A percentile compares a stretch with the other conserved stretches of the same genome.
Evolutionary conservation across 2,329 filamentous ascomycete species (phyloP).

Genomic region (Bipolaris bicolor): DNA sequence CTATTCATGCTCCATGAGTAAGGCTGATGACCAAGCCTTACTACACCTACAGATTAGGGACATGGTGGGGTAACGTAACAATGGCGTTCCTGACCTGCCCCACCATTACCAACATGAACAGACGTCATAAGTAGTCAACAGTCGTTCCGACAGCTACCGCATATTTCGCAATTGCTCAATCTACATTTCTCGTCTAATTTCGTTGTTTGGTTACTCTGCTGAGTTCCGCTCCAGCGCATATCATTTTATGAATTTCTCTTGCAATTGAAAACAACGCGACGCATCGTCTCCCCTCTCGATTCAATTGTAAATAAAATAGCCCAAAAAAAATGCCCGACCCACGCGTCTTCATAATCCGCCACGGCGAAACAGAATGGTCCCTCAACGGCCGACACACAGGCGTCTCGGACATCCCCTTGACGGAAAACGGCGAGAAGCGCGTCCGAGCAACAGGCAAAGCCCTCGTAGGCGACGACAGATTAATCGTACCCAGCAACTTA

Average conservation of each 20-base stretch:
- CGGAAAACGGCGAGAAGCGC: slow-evolving; percentile 69
- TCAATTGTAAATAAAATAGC: background rate
- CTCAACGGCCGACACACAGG: slow-evolving; percentile 81
- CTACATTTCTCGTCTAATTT: background rate
- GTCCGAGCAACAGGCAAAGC: slow-evolving; percentile 74
- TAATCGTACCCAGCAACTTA: slow-evolving; percentile 82
- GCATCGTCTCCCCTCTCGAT: background rate
- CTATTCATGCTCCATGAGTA: background rate
- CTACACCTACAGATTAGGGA: slow-evolving; percentile 9
- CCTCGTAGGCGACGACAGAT: slow-evolving; percentile 79
- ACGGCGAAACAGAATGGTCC: slow-evolving; percentile 96
- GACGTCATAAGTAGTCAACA: slow-evolving; percentile 21
- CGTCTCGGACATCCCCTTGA: slow-evolving; percentile 83
- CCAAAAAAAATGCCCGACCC: slow-evolving; percentile 51
- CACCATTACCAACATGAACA: slow-evolving; percentile 19
- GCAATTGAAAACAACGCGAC: background rate
- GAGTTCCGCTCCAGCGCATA: background rate
- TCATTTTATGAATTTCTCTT: background rate
- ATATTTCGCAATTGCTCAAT: background rate
- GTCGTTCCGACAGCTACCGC: slow-evolving; percentile 10
- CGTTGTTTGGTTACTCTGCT: background rate
- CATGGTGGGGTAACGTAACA: slow-evolving; percentile 12
- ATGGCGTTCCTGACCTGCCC: slow-evolving; percentile 24
- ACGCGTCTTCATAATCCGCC: slow-evolving; percentile 66
- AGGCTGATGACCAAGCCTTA: slow-evolving; percentile 28